Conservation (phyloP, 1,139 yeast species). For the Saccharomyces hybrid region DNA sequence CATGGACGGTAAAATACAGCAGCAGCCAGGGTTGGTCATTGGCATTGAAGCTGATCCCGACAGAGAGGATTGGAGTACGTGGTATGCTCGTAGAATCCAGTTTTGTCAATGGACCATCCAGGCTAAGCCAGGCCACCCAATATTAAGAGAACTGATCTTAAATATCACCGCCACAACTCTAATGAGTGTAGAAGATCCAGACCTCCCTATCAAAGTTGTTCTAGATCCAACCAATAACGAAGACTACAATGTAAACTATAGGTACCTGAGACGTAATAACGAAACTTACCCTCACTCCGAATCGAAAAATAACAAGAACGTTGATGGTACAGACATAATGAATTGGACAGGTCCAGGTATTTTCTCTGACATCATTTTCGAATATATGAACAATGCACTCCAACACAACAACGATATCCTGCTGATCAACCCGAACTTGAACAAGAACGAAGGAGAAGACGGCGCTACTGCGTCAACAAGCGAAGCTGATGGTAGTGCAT, state of each 20-base stretch:
- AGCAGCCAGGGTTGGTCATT: slow-evolving; percentile 62
- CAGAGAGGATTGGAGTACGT: slow-evolving; percentile 62
- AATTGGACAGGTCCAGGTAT: slow-evolving; percentile 98
- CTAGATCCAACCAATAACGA: slow-evolving; percentile 12
- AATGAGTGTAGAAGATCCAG: slow-evolving; percentile 23
- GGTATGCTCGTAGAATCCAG: slow-evolving; percentile 69
- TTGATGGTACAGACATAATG: slow-evolving; percentile 75
- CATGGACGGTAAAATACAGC: slow-evolving; percentile 9
- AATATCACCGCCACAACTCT: slow-evolving; percentile 73
- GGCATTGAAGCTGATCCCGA: slow-evolving; percentile 95
- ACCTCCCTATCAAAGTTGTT: slow-evolving; percentile 17
- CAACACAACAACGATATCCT: slow-evolving; percentile 36
- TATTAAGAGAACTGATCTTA: slow-evolving; percentile 72
- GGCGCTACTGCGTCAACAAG: slow-evolving; percentile 13
- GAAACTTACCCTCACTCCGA: slow-evolving; percentile 24
- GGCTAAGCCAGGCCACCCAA: slow-evolving; percentile 85
- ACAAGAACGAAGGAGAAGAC: background rate
- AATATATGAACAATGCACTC: slow-evolving; percentile 56
- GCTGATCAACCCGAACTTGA: slow-evolving; percentile 27
- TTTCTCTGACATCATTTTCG: slow-evolving; percentile 83
- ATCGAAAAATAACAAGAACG: slow-evolving; percentile 36
- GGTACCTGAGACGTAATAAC: slow-evolving; percentile 20
- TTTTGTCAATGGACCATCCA: slow-evolving; percentile 80
- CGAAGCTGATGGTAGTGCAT: slow-evolving; percentile 28
- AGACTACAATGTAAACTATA: slow-evolving; percentile 27